Evolutionary conservation across 1,284 basidiomycete genomes (phyloP), one percentile per base, ranked within the genome.

Genomic region (Cronartium ribicola): DNA sequence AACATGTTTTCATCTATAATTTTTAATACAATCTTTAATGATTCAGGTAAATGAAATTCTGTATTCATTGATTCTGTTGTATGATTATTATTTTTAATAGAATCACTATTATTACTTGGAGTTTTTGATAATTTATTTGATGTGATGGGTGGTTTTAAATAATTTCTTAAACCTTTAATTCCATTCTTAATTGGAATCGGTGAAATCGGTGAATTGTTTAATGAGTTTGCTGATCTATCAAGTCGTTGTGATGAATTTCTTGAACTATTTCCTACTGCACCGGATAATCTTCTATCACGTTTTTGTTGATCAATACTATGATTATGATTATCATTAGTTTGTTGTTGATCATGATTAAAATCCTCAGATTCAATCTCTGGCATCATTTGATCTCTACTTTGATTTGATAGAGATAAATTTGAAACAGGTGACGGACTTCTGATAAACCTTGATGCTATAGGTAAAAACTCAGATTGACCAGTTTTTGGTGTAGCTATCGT

Each of bases 391-490:
- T 73, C 63, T 59, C 60, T 55, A 36, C 71, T 73, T 40, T 66
- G 71, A n/a, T 73, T 66, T 7, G 63, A 73, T 11, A 36, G 13
- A 36, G 51, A 60, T 2, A 39, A 61, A 11, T 61, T 43, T 17
- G 71, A 73, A 40, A 39, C 48, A 40, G 51, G 83, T 43, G 86
- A 85, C 7, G 86, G 85, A 55, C 85, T 86, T 2, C 90, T 88
- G 6, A 90, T 89, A 84, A 94, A 97, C 68, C 90, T 89, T 36
- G 93, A 88, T 46, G 94, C 94, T 77, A 97, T 97, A 59, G 94
- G 92, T 6, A 97, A 85, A 74, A 88, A 84, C 14, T 92, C 90
- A 48, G 77, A 43, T 22, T 76, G 76, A 37, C 61, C 66, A 44
- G 43, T 75, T 3, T 29, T 74, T 37, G 70, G 76, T 65, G 70